These are phyloP conservation scores for Anastatica hierochuntica DNA, from an alignment of 345 rosid genomes.

Conservation along the genomic window DNA sequence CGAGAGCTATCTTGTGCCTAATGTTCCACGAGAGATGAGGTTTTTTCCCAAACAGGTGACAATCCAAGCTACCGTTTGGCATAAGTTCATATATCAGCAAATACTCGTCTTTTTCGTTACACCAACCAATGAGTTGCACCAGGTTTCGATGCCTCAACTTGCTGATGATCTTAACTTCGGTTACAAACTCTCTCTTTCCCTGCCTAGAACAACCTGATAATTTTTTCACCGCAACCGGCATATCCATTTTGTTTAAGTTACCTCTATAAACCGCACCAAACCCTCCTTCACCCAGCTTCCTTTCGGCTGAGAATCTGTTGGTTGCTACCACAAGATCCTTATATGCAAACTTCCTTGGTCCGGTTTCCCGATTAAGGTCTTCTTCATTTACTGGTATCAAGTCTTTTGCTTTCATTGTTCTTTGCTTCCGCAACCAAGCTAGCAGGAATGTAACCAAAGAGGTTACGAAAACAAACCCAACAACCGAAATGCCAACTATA, in stretches of 20 bases:
- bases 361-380: conserved; percentile 34
- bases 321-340: conserved; percentile 31
- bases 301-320: conserved; percentile 23
- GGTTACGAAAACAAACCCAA: conserved; percentile 5
- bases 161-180: conserved; percentile 34
- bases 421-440: conserved; percentile 6
- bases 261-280: conserved; percentile 8
- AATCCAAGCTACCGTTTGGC: conserved; percentile 32
- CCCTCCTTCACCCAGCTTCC: conserved; percentile 42
- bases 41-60: conserved; percentile 26
- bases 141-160: conserved; percentile 32
- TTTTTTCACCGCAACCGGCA: conserved; percentile 35
- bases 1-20: conserved; percentile 25
- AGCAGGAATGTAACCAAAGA: background rate
- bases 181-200: conserved; percentile 35
- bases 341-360: conserved; percentile 31
- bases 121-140: conserved; percentile 38
- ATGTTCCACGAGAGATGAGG: conserved; percentile 20
- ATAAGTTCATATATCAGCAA: conserved; percentile 31
- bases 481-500: conserved; percentile 6
- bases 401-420: background rate
- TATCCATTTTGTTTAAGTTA: conserved; percentile 14
- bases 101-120: conserved; percentile 30
- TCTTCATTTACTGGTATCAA: conserved; percentile 29
- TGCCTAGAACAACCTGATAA: conserved; percentile 29